Conservation (phyloP, 2,329 filamentous ascomycete species). For the Nakataea oryzae region DNA sequence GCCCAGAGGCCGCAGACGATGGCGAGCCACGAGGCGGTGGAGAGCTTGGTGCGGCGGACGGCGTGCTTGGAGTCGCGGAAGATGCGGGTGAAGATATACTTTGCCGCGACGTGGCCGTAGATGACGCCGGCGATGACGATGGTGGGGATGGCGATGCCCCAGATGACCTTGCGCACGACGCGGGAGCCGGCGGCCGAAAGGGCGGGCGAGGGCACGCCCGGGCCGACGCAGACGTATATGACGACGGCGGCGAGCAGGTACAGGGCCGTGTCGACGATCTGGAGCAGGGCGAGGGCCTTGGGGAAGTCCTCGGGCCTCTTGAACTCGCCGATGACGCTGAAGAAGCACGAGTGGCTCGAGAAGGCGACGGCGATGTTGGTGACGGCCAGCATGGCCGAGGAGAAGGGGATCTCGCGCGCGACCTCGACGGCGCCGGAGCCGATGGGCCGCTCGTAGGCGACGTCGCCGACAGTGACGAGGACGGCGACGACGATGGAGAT, state of each 20-base stretch:
- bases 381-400: slow-evolving; percentile 43
- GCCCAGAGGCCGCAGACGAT: slow-evolving; percentile 47
- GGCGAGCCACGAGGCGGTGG: slow-evolving; percentile 45
- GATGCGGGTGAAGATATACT: slow-evolving; percentile 54
- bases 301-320: slow-evolving; percentile 37
- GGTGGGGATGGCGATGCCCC: slow-evolving; percentile 57
- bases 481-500: slow-evolving; percentile 52
- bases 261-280: slow-evolving; percentile 36
- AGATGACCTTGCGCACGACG: slow-evolving; percentile 52
- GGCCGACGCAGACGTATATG: slow-evolving; percentile 53
- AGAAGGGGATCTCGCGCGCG: slow-evolving; percentile 29
- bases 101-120: slow-evolving; percentile 55
- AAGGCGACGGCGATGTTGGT: slow-evolving; percentile 60
- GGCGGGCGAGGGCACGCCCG: slow-evolving; percentile 52
- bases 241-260: slow-evolving; percentile 40
- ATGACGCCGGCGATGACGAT: slow-evolving; percentile 64
- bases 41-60: slow-evolving; percentile 35
- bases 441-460: slow-evolving; percentile 35
- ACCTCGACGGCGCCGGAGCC: slow-evolving; percentile 21
- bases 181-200: slow-evolving; percentile 46
- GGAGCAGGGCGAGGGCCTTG: slow-evolving; percentile 34
- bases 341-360: slow-evolving; percentile 58
- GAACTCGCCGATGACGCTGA: slow-evolving; percentile 55
- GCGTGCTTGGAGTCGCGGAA: slow-evolving; percentile 50
- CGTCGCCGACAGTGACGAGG: slow-evolving; percentile 51